Evolutionary conservation across 2,329 filamentous ascomycete species (phyloP), one percentile per base, ranked within the genome.

Genomic region (Daldinia sp.): DNA sequence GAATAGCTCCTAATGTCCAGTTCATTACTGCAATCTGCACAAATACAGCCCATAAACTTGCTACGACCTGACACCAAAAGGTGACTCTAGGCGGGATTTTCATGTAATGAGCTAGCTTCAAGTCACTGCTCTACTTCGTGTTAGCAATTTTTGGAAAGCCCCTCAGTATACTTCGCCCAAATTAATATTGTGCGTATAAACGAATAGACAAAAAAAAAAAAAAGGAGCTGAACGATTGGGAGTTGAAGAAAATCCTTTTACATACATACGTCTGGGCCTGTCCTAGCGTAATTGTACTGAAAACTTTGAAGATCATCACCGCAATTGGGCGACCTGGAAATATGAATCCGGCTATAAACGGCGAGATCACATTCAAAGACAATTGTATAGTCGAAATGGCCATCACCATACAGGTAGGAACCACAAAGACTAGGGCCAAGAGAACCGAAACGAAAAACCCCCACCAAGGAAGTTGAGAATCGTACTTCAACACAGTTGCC

Each of bases 321-420:
- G 79, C 83, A 56, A 86, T 80, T 0, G 84, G 83, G 5, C 76
- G 75, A 1, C 84, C 87, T 0, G 86, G 86, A 58, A 85, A 80
- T 75, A 88, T 83, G 70, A 87, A 88, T 1, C 85, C 85, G 4
- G 85, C 81, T 21, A 87, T 77, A 66, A 84, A 83, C 48, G 83
- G 81, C 0, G 82, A 80, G 29, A 85, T 75, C 30, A 86, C 82
- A 50, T 86, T 86, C 13, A 86, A 70, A 0, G 80, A 81, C 15
- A 85, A 74, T 35, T 76, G 68, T 11, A 85, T 80, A 69, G 85
- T 85, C 13, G 83, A 84, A 10, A 83, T 79, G 2, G 80, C 83
- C 64, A 82, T 71, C 8, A 85, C 73, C 50, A 83, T 81, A 29
- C 75, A 75, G 11, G 76, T 79, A n/a, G 82, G 82, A 10, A 84